Base-by-base conservation (phyloP, 352 stramenopile genomes). In the Phytophthora melonis region DNA sequence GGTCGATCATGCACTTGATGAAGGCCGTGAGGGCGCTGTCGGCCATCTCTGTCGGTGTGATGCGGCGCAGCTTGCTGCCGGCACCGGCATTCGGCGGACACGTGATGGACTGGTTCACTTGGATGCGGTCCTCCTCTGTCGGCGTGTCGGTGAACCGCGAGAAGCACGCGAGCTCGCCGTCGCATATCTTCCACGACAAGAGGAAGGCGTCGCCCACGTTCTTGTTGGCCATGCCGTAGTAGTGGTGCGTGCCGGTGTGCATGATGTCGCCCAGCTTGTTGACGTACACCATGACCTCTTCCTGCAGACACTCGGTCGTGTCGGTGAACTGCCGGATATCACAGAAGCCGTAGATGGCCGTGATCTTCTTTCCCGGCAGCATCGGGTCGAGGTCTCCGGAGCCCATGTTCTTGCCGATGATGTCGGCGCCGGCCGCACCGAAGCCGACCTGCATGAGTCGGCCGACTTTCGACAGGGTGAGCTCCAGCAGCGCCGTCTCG, bases 21-120 rank as follows among this genome's bases (percentile, higher is more conserved):
- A 99, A 98, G n/a, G 93, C 93, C 39, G 97, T 92, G 30, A 99
- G 84, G 13, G 96, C 95, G 30, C 94, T 98, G 63, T 98, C 96
- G 3, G 94, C 94, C 82, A 99, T 91, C 57, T 96, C 84, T 2
- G 95, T 98, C 8, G 94, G 90, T 6, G 88, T 90, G 55, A 97
- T 83, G 34, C 86, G 88, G 19, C 90, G 86, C 21, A 76, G 63
- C 54, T 93, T 92, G 2, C 79, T 87, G 18, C 84, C 88, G 1
- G 84, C 82, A 13, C 88, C 89, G 21, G 83, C 62, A 61, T 91
- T 94, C 3, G 84, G 87, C 32, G 86, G 88, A 56, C 88, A 95
- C 11, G 78, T 86, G 32, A 93, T 87, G 18, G 81, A 80, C 63
- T 91, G 83, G 34, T 93, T 93, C 30, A 92, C 87, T 19, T 92